Conservation (phyloP, 805 yeast genomes). For the Ascoidea rubescens region DNA sequence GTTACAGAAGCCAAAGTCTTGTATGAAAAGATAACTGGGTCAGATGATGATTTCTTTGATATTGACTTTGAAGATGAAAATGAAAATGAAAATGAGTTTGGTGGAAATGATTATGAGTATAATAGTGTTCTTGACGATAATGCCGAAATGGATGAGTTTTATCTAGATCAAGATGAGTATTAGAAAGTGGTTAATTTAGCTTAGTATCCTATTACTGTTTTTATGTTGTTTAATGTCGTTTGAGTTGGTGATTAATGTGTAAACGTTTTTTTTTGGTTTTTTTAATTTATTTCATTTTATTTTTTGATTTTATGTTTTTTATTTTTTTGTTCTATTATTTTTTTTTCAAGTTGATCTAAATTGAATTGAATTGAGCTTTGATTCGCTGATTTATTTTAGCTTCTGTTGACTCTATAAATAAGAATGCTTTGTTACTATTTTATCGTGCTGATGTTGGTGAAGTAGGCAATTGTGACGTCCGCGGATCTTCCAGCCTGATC, state of each 20-base stretch:
- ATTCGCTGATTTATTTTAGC: too few species aligned
- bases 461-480: too few species aligned
- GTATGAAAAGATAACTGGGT: conserved; percentile 72
- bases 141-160: conserved; percentile 15
- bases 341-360: background rate
- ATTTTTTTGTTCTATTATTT: too few species aligned
- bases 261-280: background rate
- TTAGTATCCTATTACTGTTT: background rate
- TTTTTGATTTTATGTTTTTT: background rate
- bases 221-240: background rate
- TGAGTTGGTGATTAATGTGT: background rate
- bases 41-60: conserved; percentile 92
- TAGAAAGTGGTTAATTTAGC: background rate
- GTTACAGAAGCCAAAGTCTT: conserved; percentile 67
- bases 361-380: too few species aligned
- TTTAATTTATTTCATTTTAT: background rate
- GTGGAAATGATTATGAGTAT: conserved; percentile 6
- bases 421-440: too few species aligned
- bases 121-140: conserved; percentile 15
- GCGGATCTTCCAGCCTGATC: too few species aligned
- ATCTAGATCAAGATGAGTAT: background rate
- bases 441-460: too few species aligned
- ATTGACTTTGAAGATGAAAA: conserved; percentile 95
- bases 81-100: conserved; percentile 30
- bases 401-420: too few species aligned